Evolutionary conservation across 345 rosid species (phyloP), one percentile per base, ranked within the genome.

Genomic region (Durio zibethinus): DNA sequence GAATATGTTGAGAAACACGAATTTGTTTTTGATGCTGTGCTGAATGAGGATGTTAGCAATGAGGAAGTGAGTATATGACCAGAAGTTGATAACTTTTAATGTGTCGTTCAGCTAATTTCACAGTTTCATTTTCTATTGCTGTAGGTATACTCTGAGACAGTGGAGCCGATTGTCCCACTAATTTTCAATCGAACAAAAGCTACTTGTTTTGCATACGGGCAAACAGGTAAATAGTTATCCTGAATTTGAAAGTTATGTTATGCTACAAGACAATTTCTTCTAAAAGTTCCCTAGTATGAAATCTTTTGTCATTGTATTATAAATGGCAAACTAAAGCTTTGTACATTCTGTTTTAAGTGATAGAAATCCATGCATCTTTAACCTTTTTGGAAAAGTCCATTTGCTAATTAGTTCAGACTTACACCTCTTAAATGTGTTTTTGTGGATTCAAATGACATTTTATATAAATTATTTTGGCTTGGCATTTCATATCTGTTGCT

Each of bases 1-100:
- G 89, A 87, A 78, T 89, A 89, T 74, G 79, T 89, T 21, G 90
- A 87, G 86, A 86, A 85, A 56, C 93, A 89, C 79, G 93, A 84
- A 78, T 89, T 89, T 71, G 69, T 85, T 76, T 89, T 89, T 75
- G 90, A 89, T 73, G 89, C 89, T 10, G 87, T 87, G 74, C 83
- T 89, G 65, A 75, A 82, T 78, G 88, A 86, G 71, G 82, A 81
- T 74, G 89, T 87, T 67, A 80, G 89, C 74, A 86, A 87, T 83
- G 87, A 86, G 29, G 84, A 89, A 61, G 90, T 86, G 76, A 80
- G 85, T 81, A 18, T 59, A 47, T 63, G n/a, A 73, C 21, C 20
- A 35, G 16, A 52, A 59, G 48, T 69, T 40, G 20, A 23, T 47
- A 42, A 38, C 53, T 35, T 33, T 54, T 4, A 12, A 2, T 60